phyloP scores from a whole-genome alignment of 116 monocot species.

The Dioscorea cayenensis region DNA sequence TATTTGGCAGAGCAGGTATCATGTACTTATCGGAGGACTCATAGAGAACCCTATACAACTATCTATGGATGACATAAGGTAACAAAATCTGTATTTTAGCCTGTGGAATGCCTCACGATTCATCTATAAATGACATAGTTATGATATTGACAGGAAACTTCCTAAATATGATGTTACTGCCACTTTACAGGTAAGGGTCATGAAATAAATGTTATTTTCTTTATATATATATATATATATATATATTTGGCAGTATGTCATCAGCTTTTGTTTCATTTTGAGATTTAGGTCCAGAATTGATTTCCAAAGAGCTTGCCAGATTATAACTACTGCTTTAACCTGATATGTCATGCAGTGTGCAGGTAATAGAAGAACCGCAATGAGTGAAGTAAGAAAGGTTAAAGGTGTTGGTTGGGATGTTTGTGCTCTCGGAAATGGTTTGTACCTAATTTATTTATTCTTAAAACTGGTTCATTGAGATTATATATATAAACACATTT shows the following conservation, averaged over 20 bases:
- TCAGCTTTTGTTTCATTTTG: not conserved
- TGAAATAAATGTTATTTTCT: not conserved
- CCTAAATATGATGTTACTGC: constrained; percentile 92
- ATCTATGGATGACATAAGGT: constrained; percentile 85
- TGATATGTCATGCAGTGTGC: constrained; percentile 58
- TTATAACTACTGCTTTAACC: not conserved
- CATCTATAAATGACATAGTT: not conserved
- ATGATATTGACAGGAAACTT: constrained; percentile 54
- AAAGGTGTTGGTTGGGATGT: constrained; percentile 97
- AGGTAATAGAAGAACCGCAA: constrained; percentile 94
- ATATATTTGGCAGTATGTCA: not conserved
- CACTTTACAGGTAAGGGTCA: constrained; percentile 66
- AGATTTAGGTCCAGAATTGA: not conserved
- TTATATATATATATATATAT: too few species aligned
- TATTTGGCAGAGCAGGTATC: constrained; percentile 50
- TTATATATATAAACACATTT: too few species aligned
- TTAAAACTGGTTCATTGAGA: too few species aligned
- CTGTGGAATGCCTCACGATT: not conserved
- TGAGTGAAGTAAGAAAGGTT: constrained; percentile 77
- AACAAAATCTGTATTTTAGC: not conserved
- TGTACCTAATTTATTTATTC: too few species aligned
- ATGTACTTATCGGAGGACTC: constrained; percentile 58
- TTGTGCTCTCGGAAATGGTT: constrained; percentile 94
- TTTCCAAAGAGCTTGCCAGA: not conserved
- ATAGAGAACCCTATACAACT: constrained; percentile 51